Percentiles rank a stretch among this genome's conserved stretches.
These are phyloP conservation scores for Pelargonium fulgidum DNA, from an alignment of 441 rosid species.

Conservation along the genomic window DNA sequence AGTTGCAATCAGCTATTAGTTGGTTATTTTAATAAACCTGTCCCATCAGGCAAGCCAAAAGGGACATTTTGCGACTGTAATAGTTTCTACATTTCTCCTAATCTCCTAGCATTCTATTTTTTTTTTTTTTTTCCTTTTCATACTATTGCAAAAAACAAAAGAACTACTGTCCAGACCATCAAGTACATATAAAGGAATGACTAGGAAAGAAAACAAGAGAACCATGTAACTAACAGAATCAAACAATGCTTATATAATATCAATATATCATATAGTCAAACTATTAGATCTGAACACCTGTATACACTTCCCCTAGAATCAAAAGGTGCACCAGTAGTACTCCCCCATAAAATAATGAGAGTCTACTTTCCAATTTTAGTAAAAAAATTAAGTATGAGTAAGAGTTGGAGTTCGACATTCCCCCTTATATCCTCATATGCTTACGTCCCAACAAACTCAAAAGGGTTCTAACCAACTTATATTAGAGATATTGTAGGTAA, in stretches of 20 bases:
- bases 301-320: not conserved
- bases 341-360: too few species aligned
- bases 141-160: too few species aligned
- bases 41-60: not conserved
- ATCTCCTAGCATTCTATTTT: not conserved
- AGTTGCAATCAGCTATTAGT: slow-evolving; percentile 16
- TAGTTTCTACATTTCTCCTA: not conserved
- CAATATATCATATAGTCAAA: not conserved
- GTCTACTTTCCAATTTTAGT: too few species aligned
- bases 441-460: too few species aligned
- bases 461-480: too few species aligned
- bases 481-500: too few species aligned
- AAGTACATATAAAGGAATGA: not conserved
- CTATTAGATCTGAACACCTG: slow-evolving; percentile 8
- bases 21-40: not conserved
- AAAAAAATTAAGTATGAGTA: too few species aligned
- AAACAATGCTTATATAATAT: not conserved
- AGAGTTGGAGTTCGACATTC: too few species aligned
- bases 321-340: not conserved
- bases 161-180: not conserved
- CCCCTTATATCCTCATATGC: too few species aligned
- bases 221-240: not conserved
- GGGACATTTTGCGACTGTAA: not conserved
- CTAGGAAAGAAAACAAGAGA: not conserved
- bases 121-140: too few species aligned